A percentile compares a stretch with the other conserved stretches of the same genome.
Conservation (phyloP, 2,329 filamentous ascomycete genomes). For the Phialocephala sp. region DNA sequence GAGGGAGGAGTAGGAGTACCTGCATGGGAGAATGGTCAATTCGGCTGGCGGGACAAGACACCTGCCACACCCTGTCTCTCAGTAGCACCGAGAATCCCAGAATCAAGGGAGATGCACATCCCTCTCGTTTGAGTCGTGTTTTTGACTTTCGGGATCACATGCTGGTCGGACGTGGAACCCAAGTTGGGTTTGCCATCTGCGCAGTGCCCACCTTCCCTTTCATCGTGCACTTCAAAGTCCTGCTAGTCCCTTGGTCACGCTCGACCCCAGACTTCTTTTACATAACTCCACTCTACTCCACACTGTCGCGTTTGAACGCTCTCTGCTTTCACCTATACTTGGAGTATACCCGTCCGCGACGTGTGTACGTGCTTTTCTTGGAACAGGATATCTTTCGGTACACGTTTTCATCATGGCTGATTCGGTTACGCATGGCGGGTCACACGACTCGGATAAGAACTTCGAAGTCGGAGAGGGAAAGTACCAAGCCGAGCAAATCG, state of each 20-base stretch:
- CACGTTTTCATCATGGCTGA: constrained; percentile 3
- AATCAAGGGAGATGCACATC: not conserved
- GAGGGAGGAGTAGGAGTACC: constrained; percentile 6
- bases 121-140: constrained; percentile 1
- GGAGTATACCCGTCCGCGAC: constrained; percentile 20
- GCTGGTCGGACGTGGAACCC: constrained; percentile 31
- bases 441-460: constrained; percentile 23
- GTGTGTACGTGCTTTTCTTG: constrained; percentile 9
- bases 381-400: no score
- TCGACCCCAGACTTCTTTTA: constrained; percentile 28
- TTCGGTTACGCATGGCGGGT: constrained; percentile 1
- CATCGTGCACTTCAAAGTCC: constrained; percentile 6
- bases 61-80: not conserved
- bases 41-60: not conserved
- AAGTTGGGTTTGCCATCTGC: constrained; percentile 21
- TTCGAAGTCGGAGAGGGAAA: constrained; percentile 22
- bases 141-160: constrained; percentile 30
- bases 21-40: not conserved
- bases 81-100: not conserved
- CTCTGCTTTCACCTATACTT: constrained; percentile 8
- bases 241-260: not conserved
- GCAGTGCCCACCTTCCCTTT: not conserved
- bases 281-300: constrained; percentile 28
- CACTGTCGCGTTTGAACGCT: constrained; percentile 13
- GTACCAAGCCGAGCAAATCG: constrained; percentile 8